These are phyloP conservation scores for Dovyalis caffra DNA, from an alignment of 345 rosid genomes.

Conservation along the genomic window DNA sequence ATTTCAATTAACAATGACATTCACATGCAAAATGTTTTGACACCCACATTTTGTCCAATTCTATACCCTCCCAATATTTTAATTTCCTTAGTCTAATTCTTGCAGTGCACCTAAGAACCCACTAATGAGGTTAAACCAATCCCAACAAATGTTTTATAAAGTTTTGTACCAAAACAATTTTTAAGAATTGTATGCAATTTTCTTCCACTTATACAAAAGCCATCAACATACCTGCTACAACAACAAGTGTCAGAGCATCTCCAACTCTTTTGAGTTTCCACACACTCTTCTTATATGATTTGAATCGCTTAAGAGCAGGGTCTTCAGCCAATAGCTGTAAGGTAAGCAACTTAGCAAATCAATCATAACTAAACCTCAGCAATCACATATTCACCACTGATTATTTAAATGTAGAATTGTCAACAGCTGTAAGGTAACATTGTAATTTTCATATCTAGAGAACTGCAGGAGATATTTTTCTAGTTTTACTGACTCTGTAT, in stretches of 20 bases:
- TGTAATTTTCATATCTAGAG: background rate
- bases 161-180: background rate
- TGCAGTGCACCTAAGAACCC: background rate
- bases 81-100: background rate
- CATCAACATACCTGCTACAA: conserved; percentile 64
- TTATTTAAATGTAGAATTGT: background rate
- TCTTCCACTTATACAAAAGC: background rate
- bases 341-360: conserved; percentile 2
- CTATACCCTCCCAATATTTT: background rate
- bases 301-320: conserved; percentile 66
- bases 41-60: background rate
- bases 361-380: background rate
- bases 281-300: conserved; percentile 71
- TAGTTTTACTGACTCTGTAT: background rate
- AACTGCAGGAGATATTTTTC: background rate
- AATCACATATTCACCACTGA: background rate
- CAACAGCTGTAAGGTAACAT: background rate
- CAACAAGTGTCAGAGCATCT: conserved; percentile 78
- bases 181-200: background rate
- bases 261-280: conserved; percentile 56
- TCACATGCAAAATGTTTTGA: background rate
- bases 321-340: conserved; percentile 83
- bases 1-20: background rate
- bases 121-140: background rate
- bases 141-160: no score